These are phyloP conservation scores for Apostasia ramifera DNA, from an alignment of 106 monocot species.

Conservation along the genomic window DNA sequence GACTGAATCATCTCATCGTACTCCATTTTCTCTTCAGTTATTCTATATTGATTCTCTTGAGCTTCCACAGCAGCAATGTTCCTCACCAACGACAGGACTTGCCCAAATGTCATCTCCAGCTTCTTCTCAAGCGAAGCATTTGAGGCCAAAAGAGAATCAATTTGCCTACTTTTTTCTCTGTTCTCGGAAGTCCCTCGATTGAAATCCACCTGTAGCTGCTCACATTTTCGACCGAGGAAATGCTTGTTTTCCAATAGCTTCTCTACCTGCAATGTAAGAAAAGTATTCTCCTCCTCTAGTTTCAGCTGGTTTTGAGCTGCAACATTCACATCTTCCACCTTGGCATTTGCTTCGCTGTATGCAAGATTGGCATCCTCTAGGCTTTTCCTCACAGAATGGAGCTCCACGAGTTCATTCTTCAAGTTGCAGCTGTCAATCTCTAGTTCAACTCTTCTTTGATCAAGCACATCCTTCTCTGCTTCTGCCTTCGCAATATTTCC, in stretches of 20 bases:
- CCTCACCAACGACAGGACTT: neutral
- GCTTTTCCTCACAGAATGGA: too few species aligned
- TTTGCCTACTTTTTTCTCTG: constrained; percentile 6
- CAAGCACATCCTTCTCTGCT: neutral
- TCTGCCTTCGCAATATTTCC: neutral
- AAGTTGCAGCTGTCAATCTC: constrained; percentile 7
- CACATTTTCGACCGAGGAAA: constrained; percentile 11
- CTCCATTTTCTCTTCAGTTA: neutral
- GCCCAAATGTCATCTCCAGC: neutral
- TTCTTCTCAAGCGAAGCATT: neutral
- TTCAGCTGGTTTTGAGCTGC: neutral
- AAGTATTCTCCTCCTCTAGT: neutral
- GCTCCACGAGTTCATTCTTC: neutral
- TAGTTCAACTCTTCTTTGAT: neutral
- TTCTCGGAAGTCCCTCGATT: neutral
- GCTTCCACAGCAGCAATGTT: neutral
- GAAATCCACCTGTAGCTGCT: neutral
- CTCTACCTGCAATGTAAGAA: constrained; percentile 14
- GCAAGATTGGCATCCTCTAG: neutral
- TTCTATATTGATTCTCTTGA: too few species aligned
- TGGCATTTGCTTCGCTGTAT: neutral
- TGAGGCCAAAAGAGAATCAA: neutral
- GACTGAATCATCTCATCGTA: neutral
- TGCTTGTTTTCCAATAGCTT: constrained; percentile 21
- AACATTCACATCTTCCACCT: constrained; percentile 17